Evolutionary conservation across 306 rosid genomes (phyloP).

Genomic region (Medicago lupulina): DNA sequence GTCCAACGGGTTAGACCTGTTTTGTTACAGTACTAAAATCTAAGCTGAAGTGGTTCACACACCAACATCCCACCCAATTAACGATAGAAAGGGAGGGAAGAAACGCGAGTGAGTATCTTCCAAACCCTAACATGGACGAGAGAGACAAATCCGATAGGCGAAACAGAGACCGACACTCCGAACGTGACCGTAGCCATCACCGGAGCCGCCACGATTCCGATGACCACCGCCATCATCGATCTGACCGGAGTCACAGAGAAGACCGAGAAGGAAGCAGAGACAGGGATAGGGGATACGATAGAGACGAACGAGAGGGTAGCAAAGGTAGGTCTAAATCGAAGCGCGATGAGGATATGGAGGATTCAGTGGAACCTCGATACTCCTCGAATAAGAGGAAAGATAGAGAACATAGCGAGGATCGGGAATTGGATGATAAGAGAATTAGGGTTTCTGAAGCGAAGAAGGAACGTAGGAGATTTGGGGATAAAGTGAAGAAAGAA

Average conservation of each 20-base stretch:
- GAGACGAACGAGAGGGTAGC: constrained; percentile 52
- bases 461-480: constrained; percentile 74
- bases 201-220: constrained; percentile 60
- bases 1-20: too few relatives aligned
- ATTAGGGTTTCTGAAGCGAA: constrained; percentile 60
- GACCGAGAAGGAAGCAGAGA: constrained; percentile 62
- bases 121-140: constrained; percentile 78
- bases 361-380: constrained; percentile 53
- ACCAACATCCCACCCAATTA: background rate
- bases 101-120: background rate
- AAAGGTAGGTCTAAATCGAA: constrained; percentile 53
- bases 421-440: constrained; percentile 66
- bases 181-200: constrained; percentile 39
- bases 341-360: constrained; percentile 50
- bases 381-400: constrained; percentile 74
- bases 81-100: constrained; percentile 12
- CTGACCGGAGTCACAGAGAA: constrained; percentile 58
- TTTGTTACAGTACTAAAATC: background rate
- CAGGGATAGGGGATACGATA: constrained; percentile 44
- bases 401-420: constrained; percentile 67
- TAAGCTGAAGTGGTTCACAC: background rate
- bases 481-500: constrained; percentile 62
- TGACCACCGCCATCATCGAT: constrained; percentile 62
- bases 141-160: constrained; percentile 66
- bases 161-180: constrained; percentile 54